Evolutionary conservation across 1,139 yeast species (phyloP).

Genomic region (Kodamaea sp.): DNA sequence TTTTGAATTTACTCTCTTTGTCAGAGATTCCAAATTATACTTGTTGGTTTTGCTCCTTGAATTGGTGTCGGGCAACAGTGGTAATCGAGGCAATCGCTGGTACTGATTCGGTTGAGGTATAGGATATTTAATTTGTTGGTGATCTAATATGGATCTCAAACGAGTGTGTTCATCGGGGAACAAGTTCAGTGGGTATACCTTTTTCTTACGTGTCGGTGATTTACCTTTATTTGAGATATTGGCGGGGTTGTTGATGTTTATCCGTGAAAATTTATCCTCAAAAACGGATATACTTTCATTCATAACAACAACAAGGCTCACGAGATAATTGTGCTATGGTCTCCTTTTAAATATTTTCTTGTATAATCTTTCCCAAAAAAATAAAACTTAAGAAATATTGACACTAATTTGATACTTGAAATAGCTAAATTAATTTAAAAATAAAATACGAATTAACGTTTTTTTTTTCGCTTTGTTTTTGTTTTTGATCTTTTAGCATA

Average conservation of each 20-base stretch:
- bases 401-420: too few relatives aligned
- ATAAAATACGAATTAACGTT: too few relatives aligned
- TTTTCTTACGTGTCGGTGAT: slow-evolving; percentile 21
- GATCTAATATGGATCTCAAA: neutral
- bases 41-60: neutral
- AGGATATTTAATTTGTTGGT: neutral
- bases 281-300: slow-evolving; percentile 12
- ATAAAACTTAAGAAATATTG: too few relatives aligned
- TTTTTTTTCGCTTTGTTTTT: too few relatives aligned
- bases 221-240: neutral
- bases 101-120: slow-evolving; percentile 9
- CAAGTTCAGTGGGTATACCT: slow-evolving; percentile 21
- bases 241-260: slow-evolving; percentile 17
- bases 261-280: slow-evolving; percentile 29
- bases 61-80: slow-evolving; percentile 7
- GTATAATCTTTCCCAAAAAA: too few relatives aligned
- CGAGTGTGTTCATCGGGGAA: slow-evolving; percentile 17
- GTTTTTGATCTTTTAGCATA: too few relatives aligned
- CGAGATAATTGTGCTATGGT: too few relatives aligned
- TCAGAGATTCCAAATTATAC: neutral
- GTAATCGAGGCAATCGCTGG: slow-evolving; percentile 7
- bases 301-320: slow-evolving; percentile 2
- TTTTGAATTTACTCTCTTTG: neutral
- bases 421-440: too few relatives aligned
- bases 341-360: too few relatives aligned